Base-by-base conservation (phyloP, 2,329 filamentous ascomycete genomes). In the Berkeleyomyces basicola region DNA sequence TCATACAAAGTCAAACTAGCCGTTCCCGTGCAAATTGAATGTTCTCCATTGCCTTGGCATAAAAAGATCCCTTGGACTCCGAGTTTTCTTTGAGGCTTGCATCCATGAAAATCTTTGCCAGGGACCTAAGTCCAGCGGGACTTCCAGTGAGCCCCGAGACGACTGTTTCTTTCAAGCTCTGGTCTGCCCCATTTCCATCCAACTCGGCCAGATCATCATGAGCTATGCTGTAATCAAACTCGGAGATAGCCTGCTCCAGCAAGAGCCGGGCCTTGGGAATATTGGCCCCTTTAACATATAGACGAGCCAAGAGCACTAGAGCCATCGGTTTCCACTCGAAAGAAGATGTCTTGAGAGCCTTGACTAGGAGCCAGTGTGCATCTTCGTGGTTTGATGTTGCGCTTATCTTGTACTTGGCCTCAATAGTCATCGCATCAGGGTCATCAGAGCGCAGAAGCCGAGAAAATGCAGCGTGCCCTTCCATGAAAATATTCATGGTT, bases 371-470 rank as follows among this genome's bases (percentile, higher is more conserved):
- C 63, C 14, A 61, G 33, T 43, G 65, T 59, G 7, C n/a, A 40
- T n/a, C 47, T 31, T 49, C 63, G n/a, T 16, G 61, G 39, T 3
- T 10, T 3, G 16, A 57, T 3, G 39, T 39, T n/a, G 33, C 36
- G 43, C 23, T 31, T 2, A 14, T 46, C 14, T 65, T 11, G 39
- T 63, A 55, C 51, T 62, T 62, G 43, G 64, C 74, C 49, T 74
- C 69, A 7, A 70, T 67, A 3, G 71, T 69, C 31, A 75, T 67
- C 40, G 72, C 74, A 53, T 75, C 68, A 3, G 72, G 67, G 44
- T 75, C 2, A 71, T 61, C 2, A 68, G 69, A 9, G 6, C 40
- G 55, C 3, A 58, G n/a, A 44, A 61, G 60, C 9, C 33, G 36
- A 37, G 10, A 7, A 37, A 40, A 57, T 23, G 46, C 58, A 11